phyloP scores from a whole-genome alignment of 2,329 filamentous ascomycete species.

The Talaromyces rugulosus region DNA sequence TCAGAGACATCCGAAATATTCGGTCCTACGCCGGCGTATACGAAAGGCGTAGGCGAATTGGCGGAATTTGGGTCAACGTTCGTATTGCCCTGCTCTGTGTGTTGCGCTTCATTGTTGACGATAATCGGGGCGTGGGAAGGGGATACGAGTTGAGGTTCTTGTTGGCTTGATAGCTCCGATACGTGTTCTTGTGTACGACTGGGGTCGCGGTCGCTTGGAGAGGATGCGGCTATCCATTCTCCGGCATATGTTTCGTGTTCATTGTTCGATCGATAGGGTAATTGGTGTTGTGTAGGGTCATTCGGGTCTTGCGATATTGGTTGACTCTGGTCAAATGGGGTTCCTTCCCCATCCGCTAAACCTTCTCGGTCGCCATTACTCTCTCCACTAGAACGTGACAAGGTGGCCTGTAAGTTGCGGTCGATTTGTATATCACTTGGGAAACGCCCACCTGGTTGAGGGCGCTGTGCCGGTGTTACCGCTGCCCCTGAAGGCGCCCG shows the following conservation, averaged over 20 bases:
- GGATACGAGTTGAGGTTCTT: background rate
- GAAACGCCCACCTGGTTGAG: constrained; percentile 92
- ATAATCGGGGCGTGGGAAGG: constrained; percentile 6
- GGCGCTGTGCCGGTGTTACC: constrained; percentile 56
- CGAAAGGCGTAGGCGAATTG: background rate
- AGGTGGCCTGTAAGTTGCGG: constrained; percentile 74
- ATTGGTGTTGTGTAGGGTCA: constrained; percentile 7
- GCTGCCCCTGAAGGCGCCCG: constrained; percentile 33
- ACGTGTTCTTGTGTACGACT: constrained; percentile 13
- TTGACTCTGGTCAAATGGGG: constrained; percentile 31
- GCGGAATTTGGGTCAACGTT: background rate
- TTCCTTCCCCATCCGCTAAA: constrained; percentile 53
- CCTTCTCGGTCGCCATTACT: constrained; percentile 66
- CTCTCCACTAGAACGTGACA: constrained; percentile 75
- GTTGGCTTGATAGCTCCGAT: background rate
- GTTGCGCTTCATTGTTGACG: background rate
- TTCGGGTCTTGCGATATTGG: constrained; percentile 21
- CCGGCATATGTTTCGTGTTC: constrained; percentile 43
- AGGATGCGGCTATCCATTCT: constrained; percentile 50
- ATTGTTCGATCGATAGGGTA: constrained; percentile 6
- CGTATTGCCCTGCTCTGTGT: background rate
- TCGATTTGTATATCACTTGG: constrained; percentile 89
- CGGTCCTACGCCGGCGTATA: constrained; percentile 2
- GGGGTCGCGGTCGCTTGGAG: background rate
- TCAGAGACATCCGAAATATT: constrained; percentile 9